A percentile compares a stretch with the other conserved stretches of the same genome.
These are phyloP conservation scores for Trametes versicolor DNA, from an alignment of 1,284 basidiomycete genomes.

Conservation along the genomic window DNA sequence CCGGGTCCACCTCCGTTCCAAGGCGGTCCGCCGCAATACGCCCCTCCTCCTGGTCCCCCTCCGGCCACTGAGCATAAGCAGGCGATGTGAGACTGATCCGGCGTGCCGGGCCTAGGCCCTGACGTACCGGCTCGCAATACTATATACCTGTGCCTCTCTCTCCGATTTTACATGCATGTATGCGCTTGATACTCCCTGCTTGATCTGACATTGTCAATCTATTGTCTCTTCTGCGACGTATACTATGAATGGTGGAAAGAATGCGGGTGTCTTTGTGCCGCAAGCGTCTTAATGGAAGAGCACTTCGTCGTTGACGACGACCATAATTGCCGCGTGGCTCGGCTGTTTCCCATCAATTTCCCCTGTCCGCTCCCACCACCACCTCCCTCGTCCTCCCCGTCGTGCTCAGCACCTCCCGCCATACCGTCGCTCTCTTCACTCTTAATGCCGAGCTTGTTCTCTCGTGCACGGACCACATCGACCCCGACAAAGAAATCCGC, in stretches of 20 bases:
- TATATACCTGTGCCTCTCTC: background rate
- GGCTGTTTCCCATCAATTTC: constrained; percentile 31
- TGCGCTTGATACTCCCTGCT: background rate
- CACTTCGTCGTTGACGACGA: constrained; percentile 32
- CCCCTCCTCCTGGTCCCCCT: constrained; percentile 14
- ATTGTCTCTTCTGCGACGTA: background rate
- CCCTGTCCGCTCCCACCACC: constrained; percentile 36
- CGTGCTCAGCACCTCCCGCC: constrained; percentile 35
- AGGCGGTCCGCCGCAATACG: constrained; percentile 1
- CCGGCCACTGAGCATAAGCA: constrained; percentile 25
- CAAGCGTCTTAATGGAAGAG: constrained; percentile 18
- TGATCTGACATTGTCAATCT: constrained; percentile 1
- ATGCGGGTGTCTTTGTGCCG: constrained; percentile 26
- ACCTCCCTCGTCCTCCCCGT: constrained; percentile 19
- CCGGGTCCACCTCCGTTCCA: constrained; percentile 28
- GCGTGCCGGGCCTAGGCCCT: constrained; percentile 11
- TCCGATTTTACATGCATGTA: background rate
- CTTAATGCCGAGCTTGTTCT: constrained; percentile 67
- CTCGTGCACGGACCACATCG: constrained; percentile 63
- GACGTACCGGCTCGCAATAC: constrained; percentile 5
- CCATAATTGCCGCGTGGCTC: constrained; percentile 33
- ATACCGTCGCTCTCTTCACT: constrained; percentile 40
- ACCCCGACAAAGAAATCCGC: constrained; percentile 51
- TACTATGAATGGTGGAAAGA: constrained; percentile 12
- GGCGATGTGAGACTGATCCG: constrained; percentile 7